Conservation (phyloP, 306 rosid genomes). For the Corylus avellana region DNA sequence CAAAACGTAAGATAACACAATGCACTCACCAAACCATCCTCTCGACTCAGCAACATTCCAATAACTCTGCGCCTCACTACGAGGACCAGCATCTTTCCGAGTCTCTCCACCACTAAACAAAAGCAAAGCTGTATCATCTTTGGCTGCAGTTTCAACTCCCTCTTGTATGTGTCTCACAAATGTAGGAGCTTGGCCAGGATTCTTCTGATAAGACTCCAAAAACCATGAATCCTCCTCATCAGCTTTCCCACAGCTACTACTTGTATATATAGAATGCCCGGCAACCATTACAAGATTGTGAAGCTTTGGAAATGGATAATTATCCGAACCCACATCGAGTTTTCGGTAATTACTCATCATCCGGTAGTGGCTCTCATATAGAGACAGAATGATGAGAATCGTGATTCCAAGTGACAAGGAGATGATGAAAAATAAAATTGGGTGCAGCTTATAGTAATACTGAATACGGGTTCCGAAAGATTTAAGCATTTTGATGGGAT, state of each 20-base stretch:
- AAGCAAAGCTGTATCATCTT: conserved; percentile 65
- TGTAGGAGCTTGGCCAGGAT: conserved; percentile 87
- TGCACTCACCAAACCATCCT: conserved; percentile 85
- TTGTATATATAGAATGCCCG: conserved; percentile 86
- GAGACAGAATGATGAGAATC: conserved; percentile 50
- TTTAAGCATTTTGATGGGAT: conserved; percentile 65
- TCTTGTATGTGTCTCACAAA: conserved; percentile 68
- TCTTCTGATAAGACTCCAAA: conserved; percentile 90
- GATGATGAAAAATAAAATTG: conserved; percentile 44
- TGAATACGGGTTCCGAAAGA: conserved; percentile 53
- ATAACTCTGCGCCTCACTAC: conserved; percentile 97
- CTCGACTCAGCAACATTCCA: conserved; percentile 86
- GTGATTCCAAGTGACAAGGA: conserved; percentile 53
- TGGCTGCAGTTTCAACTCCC: conserved; percentile 59
- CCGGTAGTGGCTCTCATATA: conserved; percentile 43
- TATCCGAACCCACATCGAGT: conserved; percentile 28
- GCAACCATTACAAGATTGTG: conserved; percentile 89
- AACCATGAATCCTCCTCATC: conserved; percentile 91
- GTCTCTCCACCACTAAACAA: conserved; percentile 98
- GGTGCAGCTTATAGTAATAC: conserved; percentile 63
- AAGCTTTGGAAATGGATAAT: conserved; percentile 65
- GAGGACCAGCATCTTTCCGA: conserved; percentile 81
- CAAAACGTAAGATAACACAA: conserved; percentile 9
- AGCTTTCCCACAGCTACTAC: conserved; percentile 74
- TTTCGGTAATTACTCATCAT: conserved; percentile 28